Evolutionary conservation across 495 filamentous ascomycete genomes (phyloP), one percentile per base, ranked within the genome.

Genomic region (Aspergillus baeticus): DNA sequence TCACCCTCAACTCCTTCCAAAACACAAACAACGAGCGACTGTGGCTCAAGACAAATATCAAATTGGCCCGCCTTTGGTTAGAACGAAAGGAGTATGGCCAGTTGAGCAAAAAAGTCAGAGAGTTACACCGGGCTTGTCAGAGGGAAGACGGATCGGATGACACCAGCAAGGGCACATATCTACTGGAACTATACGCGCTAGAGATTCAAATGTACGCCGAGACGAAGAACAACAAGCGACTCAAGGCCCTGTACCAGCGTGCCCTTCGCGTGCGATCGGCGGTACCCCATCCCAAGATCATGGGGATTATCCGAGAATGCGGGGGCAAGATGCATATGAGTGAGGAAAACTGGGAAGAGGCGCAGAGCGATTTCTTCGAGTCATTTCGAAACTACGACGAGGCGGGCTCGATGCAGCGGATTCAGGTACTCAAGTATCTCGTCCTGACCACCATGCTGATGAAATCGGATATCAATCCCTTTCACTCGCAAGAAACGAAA

Each of bases 311-410:
- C 66, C 88, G 95, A 47, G 94, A 98, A 72, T 98, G 94, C 70
- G 95, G 94, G 61, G 94, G 94, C 57, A 98, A 98, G 77, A 98
- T 98, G 94, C 92, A 98, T 72, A 97, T 98, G 95, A 96, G 90
- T 65, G 94, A 98, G 77, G 94, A 98, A 75, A 96, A 96, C 70
- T 98, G 94, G 94, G 90, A 96, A 71, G 89, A 91, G 55, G 94
- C 94, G 5, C 93, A 97, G 67, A 92, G 85, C 60, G 95, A 96
- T 71, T 98, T 98, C 73, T 97, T 96, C 69, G 95, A 98, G 71
- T 93, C 94, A 4, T 98, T 98, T 77, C 89, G 92, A 22, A 98
- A 98, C 74, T 98, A 98, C 73, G 95, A 98, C 69, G 94, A 98
- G 71, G 94, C 94, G 37, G 94, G 94, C 47, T 96, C 92, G 35